Evolutionary conservation across 176 grass and related monocot species (phyloP), one percentile per base, ranked within the genome.

Genomic region (Triticum dicoccoides): DNA sequence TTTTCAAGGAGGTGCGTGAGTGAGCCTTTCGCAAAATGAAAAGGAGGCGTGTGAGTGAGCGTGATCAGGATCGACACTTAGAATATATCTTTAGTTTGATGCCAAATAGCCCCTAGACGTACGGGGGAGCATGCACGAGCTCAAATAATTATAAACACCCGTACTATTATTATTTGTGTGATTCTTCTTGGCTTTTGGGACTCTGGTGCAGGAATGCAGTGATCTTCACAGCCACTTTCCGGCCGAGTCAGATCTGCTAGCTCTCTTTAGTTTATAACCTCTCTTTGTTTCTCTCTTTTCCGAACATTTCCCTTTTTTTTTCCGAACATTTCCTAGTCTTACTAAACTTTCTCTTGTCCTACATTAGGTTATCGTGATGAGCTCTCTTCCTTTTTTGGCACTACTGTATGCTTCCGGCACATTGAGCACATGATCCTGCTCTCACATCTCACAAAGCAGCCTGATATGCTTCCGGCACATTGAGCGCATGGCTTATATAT

Each of bases 221-320:
- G 2, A 81, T 81, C 66, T 80, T 41, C 30, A 13, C 69, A 65
- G 10, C 81, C 18, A 2, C 25, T 86, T 74, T 80, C 7, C 12
- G 58, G 58, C 15, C 54, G 8, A 70, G 78, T 54, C 21, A 30
- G 64, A 75, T 61, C 3, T 15, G 47, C 4, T 51, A 51, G 13
- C 52, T 20, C 61, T 47, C 77, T 89, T 86, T 80, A 17, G 49
- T 42, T 72, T 8, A 38, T 65, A 81, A 35, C 77, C 69, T 45
- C 13, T 25, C 32, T 76, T 73, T 82, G 5, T 52, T 11, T 49
- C 8, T 4, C 2, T 4, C 20, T 88, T 86, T 67, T 66, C 44
- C 5, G 6, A 38, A 45, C 68, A 61, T 33, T 14, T 70, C 0
- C 5, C 25, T 1, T 25, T 25, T 25, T 25, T 88, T 86, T 67